phyloP scores from a whole-genome alignment of 495 filamentous ascomycete genomes.

The Aspergillus saccharolyticus region DNA sequence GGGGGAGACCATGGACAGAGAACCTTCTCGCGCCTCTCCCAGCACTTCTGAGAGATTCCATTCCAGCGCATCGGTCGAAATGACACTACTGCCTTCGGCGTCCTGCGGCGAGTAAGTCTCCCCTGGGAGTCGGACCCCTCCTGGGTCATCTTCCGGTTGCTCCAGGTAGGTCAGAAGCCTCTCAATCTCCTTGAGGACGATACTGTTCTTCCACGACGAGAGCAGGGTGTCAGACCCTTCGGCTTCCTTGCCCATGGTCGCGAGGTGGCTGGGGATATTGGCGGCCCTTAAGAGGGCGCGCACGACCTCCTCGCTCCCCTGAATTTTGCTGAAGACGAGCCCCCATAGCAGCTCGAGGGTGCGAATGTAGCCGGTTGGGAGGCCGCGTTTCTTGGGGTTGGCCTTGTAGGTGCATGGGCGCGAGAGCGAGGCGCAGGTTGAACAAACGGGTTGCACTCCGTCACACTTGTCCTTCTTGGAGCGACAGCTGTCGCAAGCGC shows the following conservation, averaged over 20 bases:
- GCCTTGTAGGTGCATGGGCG: constrained; percentile 62
- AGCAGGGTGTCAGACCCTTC: constrained; percentile 44
- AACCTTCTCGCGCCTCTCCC: constrained; percentile 19
- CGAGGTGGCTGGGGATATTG: constrained; percentile 37
- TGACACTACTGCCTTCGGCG: constrained; percentile 29
- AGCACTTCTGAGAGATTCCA: constrained; percentile 36
- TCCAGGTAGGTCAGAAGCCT: constrained; percentile 43
- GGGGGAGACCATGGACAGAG: constrained; percentile 27
- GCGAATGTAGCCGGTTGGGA: constrained; percentile 42
- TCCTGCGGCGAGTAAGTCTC: constrained; percentile 34
- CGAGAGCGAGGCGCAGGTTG: constrained; percentile 55
- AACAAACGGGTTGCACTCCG: constrained; percentile 56
- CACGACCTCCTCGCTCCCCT: constrained; percentile 42
- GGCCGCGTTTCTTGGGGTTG: constrained; percentile 63
- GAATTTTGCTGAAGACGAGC: constrained; percentile 38
- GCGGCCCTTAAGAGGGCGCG: constrained; percentile 34
- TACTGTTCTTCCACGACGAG: constrained; percentile 51
- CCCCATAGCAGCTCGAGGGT: constrained; percentile 39
- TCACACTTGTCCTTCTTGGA: constrained; percentile 64
- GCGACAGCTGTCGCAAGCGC: constrained; percentile 65
- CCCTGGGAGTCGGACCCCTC: constrained; percentile 19
- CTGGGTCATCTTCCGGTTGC: constrained; percentile 36
- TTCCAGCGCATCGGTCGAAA: constrained; percentile 33
- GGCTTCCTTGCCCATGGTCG: constrained; percentile 42
- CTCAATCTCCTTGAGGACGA: constrained; percentile 49